Conservation (phyloP, 148 eudicot genomes). For the Nepenthes mirabilis region DNA sequence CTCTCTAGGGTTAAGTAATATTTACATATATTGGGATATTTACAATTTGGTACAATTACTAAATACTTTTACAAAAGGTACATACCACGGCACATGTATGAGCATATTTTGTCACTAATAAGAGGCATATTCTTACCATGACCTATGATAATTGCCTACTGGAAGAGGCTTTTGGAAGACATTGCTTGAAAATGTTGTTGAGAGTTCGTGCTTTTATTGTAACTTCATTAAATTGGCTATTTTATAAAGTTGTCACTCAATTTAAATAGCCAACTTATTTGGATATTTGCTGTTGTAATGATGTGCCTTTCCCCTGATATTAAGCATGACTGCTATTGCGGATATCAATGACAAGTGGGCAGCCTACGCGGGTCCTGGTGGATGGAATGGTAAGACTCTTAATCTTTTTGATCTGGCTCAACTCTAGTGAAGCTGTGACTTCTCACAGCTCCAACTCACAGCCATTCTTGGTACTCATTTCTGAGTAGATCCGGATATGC, state of each 20-base stretch:
- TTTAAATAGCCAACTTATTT: background rate
- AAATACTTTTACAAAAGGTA: too few relatives aligned
- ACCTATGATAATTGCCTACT: too few relatives aligned
- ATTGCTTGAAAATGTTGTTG: background rate
- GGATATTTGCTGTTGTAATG: background rate
- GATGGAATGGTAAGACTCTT: conserved; percentile 81
- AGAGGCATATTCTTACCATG: too few relatives aligned
- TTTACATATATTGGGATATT: too few relatives aligned
- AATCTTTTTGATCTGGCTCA: conserved; percentile 10
- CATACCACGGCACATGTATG: too few relatives aligned
- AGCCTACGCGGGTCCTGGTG: conserved; percentile 94
- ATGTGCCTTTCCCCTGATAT: conserved; percentile 7
- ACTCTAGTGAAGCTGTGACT: background rate
- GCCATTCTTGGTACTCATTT: background rate
- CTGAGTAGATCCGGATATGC: conserved; percentile 84
- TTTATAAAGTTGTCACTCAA: background rate
- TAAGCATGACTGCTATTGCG: conserved; percentile 83
- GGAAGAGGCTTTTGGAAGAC: too few relatives aligned
- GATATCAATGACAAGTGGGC: conserved; percentile 97
- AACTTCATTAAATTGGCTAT: background rate
- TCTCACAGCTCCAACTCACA: background rate
- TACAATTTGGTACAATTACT: too few relatives aligned
- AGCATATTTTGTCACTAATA: too few relatives aligned
- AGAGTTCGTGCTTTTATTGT: background rate
- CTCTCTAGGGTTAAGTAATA: too few relatives aligned